Evolutionary conservation across 768 basidiomycete species (phyloP), one percentile per base, ranked within the genome.

Genomic region (Sporobolomyces pararoseus): DNA sequence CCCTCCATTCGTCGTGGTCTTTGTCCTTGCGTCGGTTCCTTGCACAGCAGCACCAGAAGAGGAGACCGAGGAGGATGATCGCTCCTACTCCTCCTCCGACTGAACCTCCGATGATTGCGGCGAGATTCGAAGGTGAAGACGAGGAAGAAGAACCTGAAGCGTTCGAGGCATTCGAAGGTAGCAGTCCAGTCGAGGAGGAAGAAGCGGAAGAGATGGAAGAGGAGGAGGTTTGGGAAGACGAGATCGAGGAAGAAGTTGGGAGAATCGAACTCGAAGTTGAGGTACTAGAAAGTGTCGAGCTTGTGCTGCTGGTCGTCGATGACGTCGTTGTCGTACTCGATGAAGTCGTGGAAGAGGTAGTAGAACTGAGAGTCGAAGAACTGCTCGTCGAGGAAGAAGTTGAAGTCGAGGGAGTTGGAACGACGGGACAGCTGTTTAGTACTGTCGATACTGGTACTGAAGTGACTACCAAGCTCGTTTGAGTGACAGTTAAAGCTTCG

Each of bases 81-180:
- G 58, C 58, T 31, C 62, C 68, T 5, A 39, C 68, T 31, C 39
- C 62, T 29, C 68, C 68, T 12, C 68, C 68, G 47, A 64, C 68
- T 16, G 52, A 49, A n/a, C 68, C 68, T 21, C 68, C 68, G 21
- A 58, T 57, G 49, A 69, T 69, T 12, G 68, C 68, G 29, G 62
- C 44, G 47, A 59, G 44, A 49, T 39, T 59, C 35, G 58, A n/a
- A 32, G 57, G 37, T 4, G 57, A 50, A 27, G 31, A n/a, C 14
- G 46, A 31, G 14, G 60, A 35, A 3, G 54, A 32, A 1, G 60
- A 34, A 52, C 29, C 52, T 0, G 63, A 44, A 47, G 31, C 42
- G 42, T 46, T 59, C 39, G 58, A 59, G 19, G 12, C 29, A 42
- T 31, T 46, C n/a, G 58, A 59, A 19, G 58, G 58, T 23, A 54